phyloP scores from a whole-genome alignment of 75 land plant genomes.

The Selaginella moellendorffii region DNA sequence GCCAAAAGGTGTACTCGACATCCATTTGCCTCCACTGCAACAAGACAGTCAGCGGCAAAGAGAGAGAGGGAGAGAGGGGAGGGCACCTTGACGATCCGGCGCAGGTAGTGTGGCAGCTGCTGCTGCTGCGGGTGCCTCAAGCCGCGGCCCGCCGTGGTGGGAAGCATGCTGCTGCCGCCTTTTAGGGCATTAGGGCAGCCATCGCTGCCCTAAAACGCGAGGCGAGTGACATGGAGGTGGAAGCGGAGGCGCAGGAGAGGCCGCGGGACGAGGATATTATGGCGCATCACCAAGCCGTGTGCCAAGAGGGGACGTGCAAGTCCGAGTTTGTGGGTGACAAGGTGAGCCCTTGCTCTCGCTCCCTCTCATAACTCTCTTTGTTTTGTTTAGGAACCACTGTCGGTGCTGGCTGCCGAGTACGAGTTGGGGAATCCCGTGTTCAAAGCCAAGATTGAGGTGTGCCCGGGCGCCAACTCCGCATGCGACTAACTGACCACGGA shows the following conservation, averaged over 20 bases:
- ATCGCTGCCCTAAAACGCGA: too few relatives aligned
- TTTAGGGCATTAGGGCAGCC: too few relatives aligned
- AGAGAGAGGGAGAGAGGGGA: neutral
- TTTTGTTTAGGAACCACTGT: slow-evolving; percentile 55
- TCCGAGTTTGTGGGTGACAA: slow-evolving; percentile 65
- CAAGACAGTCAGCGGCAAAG: slow-evolving; percentile 10
- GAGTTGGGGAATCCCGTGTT: slow-evolving; percentile 61
- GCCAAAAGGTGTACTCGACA: slow-evolving; percentile 97
- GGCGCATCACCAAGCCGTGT: slow-evolving; percentile 50
- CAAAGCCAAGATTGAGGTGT: slow-evolving; percentile 69
- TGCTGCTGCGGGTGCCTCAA: slow-evolving; percentile 37
- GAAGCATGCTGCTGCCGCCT: too few relatives aligned
- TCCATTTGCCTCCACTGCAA: slow-evolving; percentile 99
- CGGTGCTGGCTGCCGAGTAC: slow-evolving; percentile 68
- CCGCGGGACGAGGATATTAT: slow-evolving; percentile 59
- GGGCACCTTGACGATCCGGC: slow-evolving; percentile 75
- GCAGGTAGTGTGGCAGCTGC: slow-evolving; percentile 57
- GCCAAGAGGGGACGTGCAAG: slow-evolving; percentile 50
- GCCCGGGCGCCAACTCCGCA: neutral
- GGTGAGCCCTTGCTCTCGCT: slow-evolving; percentile 19
- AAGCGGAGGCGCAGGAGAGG: slow-evolving; percentile 18
- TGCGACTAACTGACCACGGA: neutral
- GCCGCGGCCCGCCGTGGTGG: slow-evolving; percentile 39
- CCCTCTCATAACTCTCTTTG: neutral
- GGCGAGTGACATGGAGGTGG: too few relatives aligned